Evolutionary conservation across 345 rosid species (phyloP).

Genomic region (Microthlaspi erraticum): DNA sequence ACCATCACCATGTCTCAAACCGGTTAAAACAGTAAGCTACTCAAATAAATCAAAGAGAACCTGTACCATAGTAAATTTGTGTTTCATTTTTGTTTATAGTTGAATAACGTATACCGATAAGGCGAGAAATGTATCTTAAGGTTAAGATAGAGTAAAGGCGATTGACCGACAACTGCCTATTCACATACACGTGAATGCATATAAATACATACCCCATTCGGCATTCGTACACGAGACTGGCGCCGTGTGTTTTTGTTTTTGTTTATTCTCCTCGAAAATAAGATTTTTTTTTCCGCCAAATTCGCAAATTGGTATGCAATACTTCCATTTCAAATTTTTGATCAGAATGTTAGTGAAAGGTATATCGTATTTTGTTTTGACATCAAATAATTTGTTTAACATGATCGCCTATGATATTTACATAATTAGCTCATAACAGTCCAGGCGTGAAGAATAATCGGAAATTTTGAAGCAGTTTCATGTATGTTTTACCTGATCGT

Average conservation of each 20-base stretch:
- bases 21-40: background rate
- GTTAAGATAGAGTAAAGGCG: slow-evolving; percentile 24
- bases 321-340: slow-evolving; percentile 10
- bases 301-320: background rate
- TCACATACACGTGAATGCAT: slow-evolving; percentile 80
- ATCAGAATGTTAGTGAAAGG: background rate
- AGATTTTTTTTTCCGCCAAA: background rate
- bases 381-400: no score
- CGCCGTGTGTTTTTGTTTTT: slow-evolving; percentile 15
- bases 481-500: background rate
- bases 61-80: no score
- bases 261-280: background rate
- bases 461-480: slow-evolving; percentile 4
- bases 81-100: no score
- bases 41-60: background rate
- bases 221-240: slow-evolving; percentile 46
- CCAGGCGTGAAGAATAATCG: background rate
- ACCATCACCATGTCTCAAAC: background rate
- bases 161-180: slow-evolving; percentile 73
- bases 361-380: no score
- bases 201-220: slow-evolving; percentile 47
- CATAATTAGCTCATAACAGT: background rate
- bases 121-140: slow-evolving; percentile 1
- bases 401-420: background rate
- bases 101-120: background rate